Base-by-base conservation (phyloP, 805 yeast genomes). In the Saturnispora ahearnii region DNA sequence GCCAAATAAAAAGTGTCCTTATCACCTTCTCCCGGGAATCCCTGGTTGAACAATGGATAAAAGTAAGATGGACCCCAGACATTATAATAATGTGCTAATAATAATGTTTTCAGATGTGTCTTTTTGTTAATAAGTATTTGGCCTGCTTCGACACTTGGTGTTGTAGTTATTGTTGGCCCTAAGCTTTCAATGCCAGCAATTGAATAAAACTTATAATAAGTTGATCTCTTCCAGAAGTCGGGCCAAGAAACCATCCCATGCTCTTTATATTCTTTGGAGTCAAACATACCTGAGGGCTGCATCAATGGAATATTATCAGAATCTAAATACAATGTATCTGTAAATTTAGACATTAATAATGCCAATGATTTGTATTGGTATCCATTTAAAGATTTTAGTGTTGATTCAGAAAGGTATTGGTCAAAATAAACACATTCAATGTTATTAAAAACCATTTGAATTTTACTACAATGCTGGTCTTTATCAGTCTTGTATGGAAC, bases 21-120 rank as follows among this genome's bases (percentile, higher is more conserved):
- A 59, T 84, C 91, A 46, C 91, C 90, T 67, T 84, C 85, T 28
- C 91, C 91, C 1, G 87, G 81, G 26, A 79, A 71, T 4, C 87
- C 87, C 59, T 83, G 90, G 0, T 87, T 76, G 55, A 84, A 70
- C 51, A 84, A 63, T 10, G 82, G 83, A 57, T 84, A 84, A 62
- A 78, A 84, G 65, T 74, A 79, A 8, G 70, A 63, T 0, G 88
- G 88, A 0, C 91, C 90, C 62, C 70, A 69, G 1, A 79, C 64
- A 56, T 84, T 84, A 62, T 84, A 84, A 62, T 82, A 84, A 38
- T 79, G 67, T 3, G 85, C 70, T 44, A 84, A 63, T 28, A 82
- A 60, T 42, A 84, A 61, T 0, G 87, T 80, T 52, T 72, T 73
- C 48, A 81, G 58, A 59, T 84, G 91, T 2, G 70, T 63, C 9